Evolutionary conservation across 2,329 filamentous ascomycete species (phyloP), one percentile per base, ranked within the genome.

Genomic region (Cladophialophora carrionii): DNA sequence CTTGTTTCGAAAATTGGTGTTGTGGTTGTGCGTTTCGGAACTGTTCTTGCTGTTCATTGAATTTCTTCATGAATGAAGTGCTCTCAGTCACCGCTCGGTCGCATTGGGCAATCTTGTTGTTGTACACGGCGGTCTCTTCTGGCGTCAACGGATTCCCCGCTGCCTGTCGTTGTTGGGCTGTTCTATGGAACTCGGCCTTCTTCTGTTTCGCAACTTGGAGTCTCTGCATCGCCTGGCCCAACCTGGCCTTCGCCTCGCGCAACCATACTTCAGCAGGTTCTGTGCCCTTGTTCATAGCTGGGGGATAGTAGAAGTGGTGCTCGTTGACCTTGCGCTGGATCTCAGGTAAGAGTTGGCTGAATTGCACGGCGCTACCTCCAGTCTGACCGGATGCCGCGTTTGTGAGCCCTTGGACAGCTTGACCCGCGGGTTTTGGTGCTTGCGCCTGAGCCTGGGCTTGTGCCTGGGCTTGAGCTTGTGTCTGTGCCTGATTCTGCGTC

Each of bases 141-240:
- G 75, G 73, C 4, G 71, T 75, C 71, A 81, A 52, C 43, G 71
- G 71, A 64, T 74, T 78, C 4, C 78, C 78, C 10, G 75, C 69
- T 34, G 70, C 70, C 64, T 78, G 75, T 24, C 79, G 78, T 62
- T 77, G 74, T 24, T 70, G 66, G 57, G 76, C 76, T 60, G 77
- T 75, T 34, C 77, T 71, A 26, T 78, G 76, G 31, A 83, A 66
- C 51, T 82, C 79, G 22, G 72, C 69, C 56, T 81, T 73, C 31
- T 78, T 77, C n/a, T 74, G 75, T 61, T 77, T 76, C n/a, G 78
- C 79, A 17, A 80, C 75, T 65, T 83, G 80, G 61, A 80, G 77
- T 66, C 80, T 81, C 69, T 83, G 80, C 29, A 83, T 73, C 9
- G 79, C 78, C 62, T 80, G 77, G 26, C 80, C 81, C 71, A 81